Evolutionary conservation across 1,139 yeast genomes (phyloP).

Genomic region (Scheffersomyces segobiensis): DNA sequence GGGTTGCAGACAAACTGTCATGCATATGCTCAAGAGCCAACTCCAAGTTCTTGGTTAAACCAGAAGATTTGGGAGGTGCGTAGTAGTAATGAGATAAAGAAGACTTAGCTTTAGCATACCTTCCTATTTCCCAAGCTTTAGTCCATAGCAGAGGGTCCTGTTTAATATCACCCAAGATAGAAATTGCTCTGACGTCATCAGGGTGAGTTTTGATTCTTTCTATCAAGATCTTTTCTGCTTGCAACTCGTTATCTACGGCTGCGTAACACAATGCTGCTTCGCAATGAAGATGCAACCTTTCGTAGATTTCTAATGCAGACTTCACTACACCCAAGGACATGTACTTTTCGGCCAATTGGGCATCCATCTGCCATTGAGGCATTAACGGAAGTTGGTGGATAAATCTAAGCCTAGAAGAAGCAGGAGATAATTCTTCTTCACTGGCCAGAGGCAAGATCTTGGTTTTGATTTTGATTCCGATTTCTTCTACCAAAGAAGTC

Average conservation of each 20-base stretch:
- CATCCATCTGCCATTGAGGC: slow-evolving; percentile 87
- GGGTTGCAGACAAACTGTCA: slow-evolving; percentile 73
- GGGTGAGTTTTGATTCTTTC: slow-evolving; percentile 59
- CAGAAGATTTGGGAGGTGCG: slow-evolving; percentile 60
- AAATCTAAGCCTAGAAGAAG: slow-evolving; percentile 60
- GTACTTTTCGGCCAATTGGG: slow-evolving; percentile 80
- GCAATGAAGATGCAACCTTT: slow-evolving; percentile 70
- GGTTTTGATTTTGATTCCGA: slow-evolving; percentile 68
- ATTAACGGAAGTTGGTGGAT: slow-evolving; percentile 74
- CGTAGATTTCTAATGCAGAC: slow-evolving; percentile 89
- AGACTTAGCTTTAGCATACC: slow-evolving; percentile 82
- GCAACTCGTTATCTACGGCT: slow-evolving; percentile 71
- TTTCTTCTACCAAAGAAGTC: slow-evolving; percentile 88
- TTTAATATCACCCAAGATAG: slow-evolving; percentile 83
- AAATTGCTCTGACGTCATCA: slow-evolving; percentile 78
- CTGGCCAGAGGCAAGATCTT: slow-evolving; percentile 57
- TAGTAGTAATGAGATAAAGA: slow-evolving; percentile 76
- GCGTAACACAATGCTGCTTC: slow-evolving; percentile 93
- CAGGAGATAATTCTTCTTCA: slow-evolving; percentile 32
- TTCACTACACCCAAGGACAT: slow-evolving; percentile 83
- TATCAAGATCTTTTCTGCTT: slow-evolving; percentile 62
- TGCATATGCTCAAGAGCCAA: slow-evolving; percentile 67
- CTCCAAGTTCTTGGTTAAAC: slow-evolving; percentile 51
- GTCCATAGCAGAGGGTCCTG: slow-evolving; percentile 79
- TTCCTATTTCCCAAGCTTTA: slow-evolving; percentile 84